Conservation (phyloP, 768 basidiomycete genomes). For the Lactarius pseudohatsudake region DNA sequence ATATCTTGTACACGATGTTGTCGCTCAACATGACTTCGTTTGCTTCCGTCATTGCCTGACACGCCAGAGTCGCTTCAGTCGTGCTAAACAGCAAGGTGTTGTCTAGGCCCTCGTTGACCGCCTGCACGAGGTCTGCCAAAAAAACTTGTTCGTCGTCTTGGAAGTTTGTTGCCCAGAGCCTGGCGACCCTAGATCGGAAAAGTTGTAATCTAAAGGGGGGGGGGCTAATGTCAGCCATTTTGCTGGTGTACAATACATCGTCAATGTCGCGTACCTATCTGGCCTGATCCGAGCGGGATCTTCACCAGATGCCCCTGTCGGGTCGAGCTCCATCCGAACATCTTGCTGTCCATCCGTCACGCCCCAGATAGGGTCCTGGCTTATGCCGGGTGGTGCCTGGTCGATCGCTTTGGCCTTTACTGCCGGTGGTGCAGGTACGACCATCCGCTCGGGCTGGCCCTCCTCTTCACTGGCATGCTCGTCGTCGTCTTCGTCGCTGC, state of each 20-base stretch:
- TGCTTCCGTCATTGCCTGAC: constrained; percentile 70
- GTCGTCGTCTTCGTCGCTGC: constrained; percentile 53
- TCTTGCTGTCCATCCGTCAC: constrained; percentile 56
- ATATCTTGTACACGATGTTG: constrained; percentile 84
- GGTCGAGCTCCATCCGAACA: constrained; percentile 56
- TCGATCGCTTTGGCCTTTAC: constrained; percentile 29
- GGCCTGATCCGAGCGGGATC: constrained; percentile 48
- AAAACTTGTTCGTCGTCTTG: constrained; percentile 78
- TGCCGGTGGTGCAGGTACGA: constrained; percentile 39
- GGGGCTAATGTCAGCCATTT: background rate
- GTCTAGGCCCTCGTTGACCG: constrained; percentile 74
- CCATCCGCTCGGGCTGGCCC: constrained; percentile 48
- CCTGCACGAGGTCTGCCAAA: constrained; percentile 63
- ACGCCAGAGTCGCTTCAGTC: constrained; percentile 72
- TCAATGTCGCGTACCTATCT: constrained; percentile 52
- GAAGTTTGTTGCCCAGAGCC: constrained; percentile 62
- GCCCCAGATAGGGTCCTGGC: constrained; percentile 62
- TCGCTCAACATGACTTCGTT: constrained; percentile 89
- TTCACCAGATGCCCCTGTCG: constrained; percentile 38
- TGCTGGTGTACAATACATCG: background rate
- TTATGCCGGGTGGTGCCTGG: constrained; percentile 34
- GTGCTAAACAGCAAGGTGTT: constrained; percentile 74
- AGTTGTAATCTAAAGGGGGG: constrained; percentile 56
- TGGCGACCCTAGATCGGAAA: constrained; percentile 78
- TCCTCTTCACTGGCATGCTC: constrained; percentile 51